Base-by-base conservation (phyloP, 1,284 basidiomycete species). In the Ceraceosorus bombacis region DNA sequence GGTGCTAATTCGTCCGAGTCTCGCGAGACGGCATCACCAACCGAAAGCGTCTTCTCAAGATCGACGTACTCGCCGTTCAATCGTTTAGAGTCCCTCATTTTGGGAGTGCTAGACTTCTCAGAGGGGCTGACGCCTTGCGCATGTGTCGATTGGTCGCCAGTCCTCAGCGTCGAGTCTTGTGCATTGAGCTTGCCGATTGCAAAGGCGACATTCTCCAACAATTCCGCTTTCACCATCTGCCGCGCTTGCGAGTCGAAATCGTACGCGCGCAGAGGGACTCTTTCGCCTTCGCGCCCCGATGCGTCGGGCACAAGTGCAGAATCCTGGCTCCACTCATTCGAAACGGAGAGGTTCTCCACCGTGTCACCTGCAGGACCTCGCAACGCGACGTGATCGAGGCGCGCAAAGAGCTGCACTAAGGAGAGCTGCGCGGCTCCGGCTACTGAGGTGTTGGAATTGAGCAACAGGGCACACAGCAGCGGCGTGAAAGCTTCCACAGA, bases 401-500 rank as follows among this genome's bases (percentile, higher is more conserved):
- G 83, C 46, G 82, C 82, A 56, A 95, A 81, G 56, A 94, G 80
- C 66, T 88, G 84, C 10, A 93, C 88, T 55, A 95, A 83, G 2
- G 88, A 86, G 55, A 82, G 82, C 64, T 90, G 84, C 13, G 89
- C 85, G 2, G 85, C 83, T 37, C 85, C 85, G 40, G 86, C 86
- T 49, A 95, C 85, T 57, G 82, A 79, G 27, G 83, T 82, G 73
- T 89, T 90, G 10, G 86, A 83, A 74, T 87, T 91, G 58, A 95
- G 83, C 27, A 97, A 82, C 46, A 97, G 81, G 0, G 89, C 88
- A 54, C 90, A 92, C 15, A 97, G 82, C 55, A 96, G 86, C 5
- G 91, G 89, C 2, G 92, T 94, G 80, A 97, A 96, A 7, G 88
- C 85, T 69, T 88, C 85, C 5, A 91, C 88, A 54, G 86, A 84